Evolutionary conservation across 306 rosid species (phyloP), one percentile per base, ranked within the genome.

Genomic region (Cicer pinnatifidum): DNA sequence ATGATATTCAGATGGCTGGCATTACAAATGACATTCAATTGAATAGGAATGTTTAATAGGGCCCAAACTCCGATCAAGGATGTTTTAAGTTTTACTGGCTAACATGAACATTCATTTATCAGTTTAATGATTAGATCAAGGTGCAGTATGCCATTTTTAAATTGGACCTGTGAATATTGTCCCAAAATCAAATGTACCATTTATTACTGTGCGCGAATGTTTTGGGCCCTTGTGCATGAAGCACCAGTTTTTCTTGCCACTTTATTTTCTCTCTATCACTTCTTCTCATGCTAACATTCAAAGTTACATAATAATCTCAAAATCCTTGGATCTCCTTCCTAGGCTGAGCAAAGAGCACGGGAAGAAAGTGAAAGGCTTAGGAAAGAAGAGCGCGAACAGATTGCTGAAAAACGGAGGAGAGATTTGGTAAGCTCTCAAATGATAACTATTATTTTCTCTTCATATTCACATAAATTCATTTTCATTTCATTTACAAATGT

Each of bases 311-410:
- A 23, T 71, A 72, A 80, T 73, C 56, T 65, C 41, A 67, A 58
- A 71, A 40, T 5, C 38, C 41, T 63, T 71, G 48, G 35, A 73
- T 68, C 28, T 53, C 56, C 71, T 83, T 65, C 28, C 2, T 73
- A 94, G 99, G 99, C 99, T 58, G 99, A 94, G 86, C 97, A 91
- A 86, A 84, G 95, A 84, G 99, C 97, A 74, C 96, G 91, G 38
- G 99, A 94, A 78, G 99, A 91, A 85, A 94, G 99, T 76, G 97
- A 94, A 79, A 89, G 84, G 86, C 90, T 94, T 11, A 86, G 95
- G 90, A 86, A 77, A 78, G 95, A 89, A 79, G 96, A 91, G 81
- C 96, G 97, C 23, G 99, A 94, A 80, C 90, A 84, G 77, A 82
- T 94, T 79, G 95, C 96, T 1, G 95, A 91, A 84, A 91, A 90